Conservation (phyloP, 2,329 filamentous ascomycete species). For the Fusarium sp. region DNA sequence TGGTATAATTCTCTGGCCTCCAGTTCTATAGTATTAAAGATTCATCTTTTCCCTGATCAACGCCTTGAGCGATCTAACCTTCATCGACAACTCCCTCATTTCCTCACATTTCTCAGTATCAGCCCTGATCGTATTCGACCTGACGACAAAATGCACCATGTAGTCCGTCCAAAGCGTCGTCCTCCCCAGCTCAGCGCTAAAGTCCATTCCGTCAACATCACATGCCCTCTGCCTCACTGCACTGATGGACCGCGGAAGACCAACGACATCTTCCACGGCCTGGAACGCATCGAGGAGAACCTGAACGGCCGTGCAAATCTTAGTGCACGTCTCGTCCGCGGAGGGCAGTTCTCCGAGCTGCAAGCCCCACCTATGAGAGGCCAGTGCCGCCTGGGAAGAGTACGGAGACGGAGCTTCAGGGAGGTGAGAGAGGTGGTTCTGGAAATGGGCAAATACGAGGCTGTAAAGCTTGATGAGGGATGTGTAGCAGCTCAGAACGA, state of each 20-base stretch:
- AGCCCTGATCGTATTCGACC: accelerated
- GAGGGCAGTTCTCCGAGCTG: constrained; percentile 10
- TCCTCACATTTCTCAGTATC: neutral
- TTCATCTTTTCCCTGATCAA: neutral
- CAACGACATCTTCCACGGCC: neutral
- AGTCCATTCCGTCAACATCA: neutral
- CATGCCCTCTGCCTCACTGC: neutral
- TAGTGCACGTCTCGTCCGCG: constrained; percentile 5
- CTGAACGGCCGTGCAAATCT: neutral
- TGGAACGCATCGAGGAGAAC: neutral
- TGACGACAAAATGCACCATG: neutral
- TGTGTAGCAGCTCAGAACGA: neutral
- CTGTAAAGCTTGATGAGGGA: constrained; percentile 1
- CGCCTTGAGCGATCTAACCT: neutral
- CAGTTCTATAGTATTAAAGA: no score
- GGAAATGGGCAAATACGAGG: neutral
- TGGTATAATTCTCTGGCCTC: no score
- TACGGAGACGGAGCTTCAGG: neutral
- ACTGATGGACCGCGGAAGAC: neutral
- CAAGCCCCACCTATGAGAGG: neutral
- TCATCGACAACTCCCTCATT: neutral
- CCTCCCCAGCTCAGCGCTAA: neutral
- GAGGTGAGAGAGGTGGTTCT: neutral
- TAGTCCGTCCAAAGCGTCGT: neutral
- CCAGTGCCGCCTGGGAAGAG: neutral